Evolutionary conservation across 352 stramenopile species (phyloP).

Genomic region (Blastocystis sp.): DNA sequence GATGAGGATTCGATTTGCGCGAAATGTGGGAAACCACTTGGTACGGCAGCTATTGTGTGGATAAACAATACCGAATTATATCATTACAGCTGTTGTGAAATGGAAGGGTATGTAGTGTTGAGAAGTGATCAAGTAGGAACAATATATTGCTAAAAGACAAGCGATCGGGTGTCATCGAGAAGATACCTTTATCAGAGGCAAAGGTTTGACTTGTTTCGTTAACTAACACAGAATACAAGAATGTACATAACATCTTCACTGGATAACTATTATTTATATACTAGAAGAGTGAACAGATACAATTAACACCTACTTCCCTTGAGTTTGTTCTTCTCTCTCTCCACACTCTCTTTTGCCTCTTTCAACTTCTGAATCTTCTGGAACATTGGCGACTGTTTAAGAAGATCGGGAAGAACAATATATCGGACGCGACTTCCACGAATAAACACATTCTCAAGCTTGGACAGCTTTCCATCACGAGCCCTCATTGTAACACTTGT

Average conservation of each 20-base stretch:
- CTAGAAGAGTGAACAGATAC: background rate
- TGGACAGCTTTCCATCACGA: conserved; percentile 59
- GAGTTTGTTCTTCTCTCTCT: conserved; percentile 66
- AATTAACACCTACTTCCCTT: conserved; percentile 58
- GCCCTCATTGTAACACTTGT: conserved; percentile 68
- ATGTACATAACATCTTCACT: conserved; percentile 3
- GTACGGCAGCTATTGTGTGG: conserved; percentile 36
- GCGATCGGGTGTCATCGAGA: conserved; percentile 7
- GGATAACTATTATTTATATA: conserved; percentile 49
- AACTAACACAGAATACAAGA: background rate
- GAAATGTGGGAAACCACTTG: conserved; percentile 37
- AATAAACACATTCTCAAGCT: conserved; percentile 70
- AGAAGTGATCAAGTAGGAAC: conserved; percentile 6
- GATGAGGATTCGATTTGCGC: conserved; percentile 30
- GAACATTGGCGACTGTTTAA: conserved; percentile 71
- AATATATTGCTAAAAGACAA: conserved; percentile 24
- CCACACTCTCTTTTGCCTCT: conserved; percentile 60
- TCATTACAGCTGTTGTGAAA: conserved; percentile 60
- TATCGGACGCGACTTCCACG: conserved; percentile 68
- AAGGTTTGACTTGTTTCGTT: conserved; percentile 47
- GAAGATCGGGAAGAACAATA: conserved; percentile 70
- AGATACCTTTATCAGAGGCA: background rate
- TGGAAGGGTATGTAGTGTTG: background rate
- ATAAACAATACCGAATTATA: conserved; percentile 21
- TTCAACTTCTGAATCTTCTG: conserved; percentile 69